Evolutionary conservation across 2,329 filamentous ascomycete genomes (phyloP), one percentile per base, ranked within the genome.

Genomic region (Ceratocystis smalleyi): DNA sequence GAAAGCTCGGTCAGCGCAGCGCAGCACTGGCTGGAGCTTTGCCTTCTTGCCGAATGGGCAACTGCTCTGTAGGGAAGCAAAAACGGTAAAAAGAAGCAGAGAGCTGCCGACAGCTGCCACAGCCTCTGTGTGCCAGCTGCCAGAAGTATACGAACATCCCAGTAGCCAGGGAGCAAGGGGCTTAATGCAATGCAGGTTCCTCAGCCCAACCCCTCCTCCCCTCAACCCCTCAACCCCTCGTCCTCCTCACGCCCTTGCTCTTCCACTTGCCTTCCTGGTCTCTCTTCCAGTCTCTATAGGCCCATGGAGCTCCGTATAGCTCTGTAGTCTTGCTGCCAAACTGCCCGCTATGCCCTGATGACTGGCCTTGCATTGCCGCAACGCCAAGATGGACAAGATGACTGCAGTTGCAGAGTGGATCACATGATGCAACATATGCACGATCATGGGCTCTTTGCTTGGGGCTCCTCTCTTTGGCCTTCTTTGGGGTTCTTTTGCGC

Each of bases 181-280:
- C 45, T 22, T 24, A 15, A 54, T 24, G 49, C 49, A 10, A 54
- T 54, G 19, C 49, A 24, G 19, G 22, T 15, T 22, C 54, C 54
- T 57, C 24, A 57, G 54, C 54, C 54, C 27, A 57, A 57, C 54
- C 54, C 54, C 54, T 57, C 54, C n/a, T n/a, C n/a, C n/a, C n/a
- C n/a, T n/a, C n/a, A n/a, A n/a, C n/a, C n/a, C 32, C 35, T 40
- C 35, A 40, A 40, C 35, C 35, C 54, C 54, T 57, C 51, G 22
- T 47, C 43, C 45, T 49, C 47, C 47, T 24, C 22, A 27, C 10
- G 24, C 3, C 19, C 35, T 40, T 12, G 10, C 10, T 40, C 35
- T 40, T 40, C 35, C 4, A 40, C 35, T 40, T 40, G 35, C 35
- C 35, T 40, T 40, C 35, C 12, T 40, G 35, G 35, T 40, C 2